A percentile compares a stretch with the other conserved stretches of the same genome.
phyloP scores from a whole-genome alignment of 768 basidiomycete genomes.

The Boletus vinaceobasis region DNA sequence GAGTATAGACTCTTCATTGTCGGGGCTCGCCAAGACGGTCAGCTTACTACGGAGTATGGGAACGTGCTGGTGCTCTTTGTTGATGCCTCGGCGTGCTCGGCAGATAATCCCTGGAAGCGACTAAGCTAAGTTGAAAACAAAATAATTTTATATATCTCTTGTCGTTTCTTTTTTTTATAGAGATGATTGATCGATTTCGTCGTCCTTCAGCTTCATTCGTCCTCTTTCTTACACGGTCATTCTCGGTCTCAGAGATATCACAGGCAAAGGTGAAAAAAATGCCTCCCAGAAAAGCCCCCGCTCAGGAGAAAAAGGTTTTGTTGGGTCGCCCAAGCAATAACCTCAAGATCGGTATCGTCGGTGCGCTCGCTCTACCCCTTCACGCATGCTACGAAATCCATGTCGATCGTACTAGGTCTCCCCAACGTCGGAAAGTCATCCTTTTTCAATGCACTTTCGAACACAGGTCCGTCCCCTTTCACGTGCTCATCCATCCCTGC shows the following conservation, averaged over 20 bases:
- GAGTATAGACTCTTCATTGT: slow-evolving; percentile 17
- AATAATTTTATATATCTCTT: neutral
- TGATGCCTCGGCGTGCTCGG: slow-evolving; percentile 18
- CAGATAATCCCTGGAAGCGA: slow-evolving; percentile 14
- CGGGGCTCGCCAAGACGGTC: neutral
- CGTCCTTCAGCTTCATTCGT: slow-evolving; percentile 16
- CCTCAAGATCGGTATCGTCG: slow-evolving; percentile 98
- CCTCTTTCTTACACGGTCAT: slow-evolving; percentile 20
- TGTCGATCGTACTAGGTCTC: slow-evolving; percentile 49
- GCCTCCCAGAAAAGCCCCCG: slow-evolving; percentile 86
- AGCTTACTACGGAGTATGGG: neutral
- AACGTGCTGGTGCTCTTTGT: neutral
- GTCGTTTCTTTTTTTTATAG: neutral
- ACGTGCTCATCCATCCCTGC: neutral
- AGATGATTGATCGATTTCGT: slow-evolving; percentile 34
- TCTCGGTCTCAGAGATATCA: slow-evolving; percentile 38
- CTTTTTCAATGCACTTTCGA: slow-evolving; percentile 96
- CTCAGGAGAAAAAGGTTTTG: slow-evolving; percentile 76
- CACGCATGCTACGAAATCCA: neutral
- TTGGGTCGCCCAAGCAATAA: slow-evolving; percentile 95
- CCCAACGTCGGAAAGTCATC: slow-evolving; percentile 99
- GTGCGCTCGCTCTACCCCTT: slow-evolving; percentile 44
- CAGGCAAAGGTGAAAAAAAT: slow-evolving; percentile 60
- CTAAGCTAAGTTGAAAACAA: neutral
- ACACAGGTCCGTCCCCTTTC: slow-evolving; percentile 60